Percentiles rank a stretch among this genome's conserved stretches.
Evolutionary conservation across 306 rosid genomes (phyloP).

Genomic region (Ammopiptanthus mongolicus): DNA sequence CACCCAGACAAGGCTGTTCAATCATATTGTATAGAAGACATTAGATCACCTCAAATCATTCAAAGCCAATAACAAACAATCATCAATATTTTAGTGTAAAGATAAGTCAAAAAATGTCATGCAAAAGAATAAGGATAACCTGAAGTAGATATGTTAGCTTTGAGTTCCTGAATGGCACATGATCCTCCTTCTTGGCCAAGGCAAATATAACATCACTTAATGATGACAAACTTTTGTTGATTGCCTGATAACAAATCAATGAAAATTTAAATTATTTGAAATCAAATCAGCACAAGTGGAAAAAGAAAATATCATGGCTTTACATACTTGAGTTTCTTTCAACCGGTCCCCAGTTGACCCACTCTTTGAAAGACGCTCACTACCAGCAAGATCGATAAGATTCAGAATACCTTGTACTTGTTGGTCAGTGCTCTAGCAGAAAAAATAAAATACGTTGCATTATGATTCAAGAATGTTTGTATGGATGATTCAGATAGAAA

Average conservation of each 20-base stretch:
- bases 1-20: slow-evolving; percentile 92
- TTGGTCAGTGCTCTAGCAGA: slow-evolving; percentile 85
- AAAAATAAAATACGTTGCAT: slow-evolving; percentile 14
- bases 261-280: slow-evolving; percentile 1
- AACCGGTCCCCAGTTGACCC: slow-evolving; percentile 93
- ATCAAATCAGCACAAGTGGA: background rate
- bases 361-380: slow-evolving; percentile 96
- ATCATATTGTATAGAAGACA: slow-evolving; percentile 11
- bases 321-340: slow-evolving; percentile 88
- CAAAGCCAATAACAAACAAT: background rate
- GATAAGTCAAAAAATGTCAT: background rate
- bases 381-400: slow-evolving; percentile 98
- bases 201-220: slow-evolving; percentile 91
- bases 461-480: background rate
- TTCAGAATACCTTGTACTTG: slow-evolving; percentile 93
- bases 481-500: background rate
- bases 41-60: slow-evolving; percentile 18
- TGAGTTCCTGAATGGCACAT: slow-evolving; percentile 92
- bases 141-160: slow-evolving; percentile 98
- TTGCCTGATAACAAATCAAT: slow-evolving; percentile 53
- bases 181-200: slow-evolving; percentile 96
- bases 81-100: background rate
- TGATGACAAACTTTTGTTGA: slow-evolving; percentile 86
- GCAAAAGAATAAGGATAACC: slow-evolving; percentile 37
- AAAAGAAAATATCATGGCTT: background rate